A percentile compares a stretch with the other conserved stretches of the same genome.
phyloP scores from a whole-genome alignment of 2,329 filamentous ascomycete species.

The Fusarium virguliforme region DNA sequence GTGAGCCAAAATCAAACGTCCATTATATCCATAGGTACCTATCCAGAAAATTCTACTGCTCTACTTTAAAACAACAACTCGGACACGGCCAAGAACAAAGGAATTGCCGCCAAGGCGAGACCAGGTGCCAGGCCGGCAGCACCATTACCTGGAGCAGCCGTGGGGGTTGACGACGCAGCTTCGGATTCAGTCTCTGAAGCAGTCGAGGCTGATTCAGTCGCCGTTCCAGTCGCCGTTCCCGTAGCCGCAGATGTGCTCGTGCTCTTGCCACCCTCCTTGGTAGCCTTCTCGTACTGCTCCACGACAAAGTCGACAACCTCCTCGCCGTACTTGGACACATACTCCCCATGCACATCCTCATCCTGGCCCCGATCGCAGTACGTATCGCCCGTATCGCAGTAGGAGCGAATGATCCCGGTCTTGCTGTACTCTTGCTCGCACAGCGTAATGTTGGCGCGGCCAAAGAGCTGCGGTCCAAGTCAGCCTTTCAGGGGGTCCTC shows the following conservation, averaged over 20 bases:
- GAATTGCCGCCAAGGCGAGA: constrained; percentile 18
- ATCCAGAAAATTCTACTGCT: neutral
- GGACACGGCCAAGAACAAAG: constrained; percentile 24
- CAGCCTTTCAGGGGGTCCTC: constrained; percentile 13
- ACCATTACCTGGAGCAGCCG: constrained; percentile 27
- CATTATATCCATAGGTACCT: neutral
- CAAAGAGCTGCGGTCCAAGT: constrained; percentile 55
- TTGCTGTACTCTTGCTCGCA: constrained; percentile 57
- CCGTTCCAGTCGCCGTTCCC: constrained; percentile 13
- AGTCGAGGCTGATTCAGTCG: constrained; percentile 21
- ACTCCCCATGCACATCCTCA: constrained; percentile 54
- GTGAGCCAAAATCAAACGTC: neutral
- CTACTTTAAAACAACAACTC: constrained; percentile 15
- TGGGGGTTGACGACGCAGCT: constrained; percentile 12
- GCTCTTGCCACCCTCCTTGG: constrained; percentile 18
- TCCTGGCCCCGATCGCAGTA: constrained; percentile 58
- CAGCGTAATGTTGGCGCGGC: constrained; percentile 54
- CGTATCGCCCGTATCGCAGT: constrained; percentile 61
- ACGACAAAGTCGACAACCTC: constrained; percentile 58
- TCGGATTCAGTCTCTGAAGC: constrained; percentile 4
- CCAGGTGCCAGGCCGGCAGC: constrained; percentile 32
- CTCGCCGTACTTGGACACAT: constrained; percentile 56
- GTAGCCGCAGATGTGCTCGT: constrained; percentile 21
- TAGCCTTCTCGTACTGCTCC: constrained; percentile 51
- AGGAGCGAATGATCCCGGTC: constrained; percentile 55